phyloP scores from a whole-genome alignment of 768 basidiomycete genomes.

The Collybia sordida region DNA sequence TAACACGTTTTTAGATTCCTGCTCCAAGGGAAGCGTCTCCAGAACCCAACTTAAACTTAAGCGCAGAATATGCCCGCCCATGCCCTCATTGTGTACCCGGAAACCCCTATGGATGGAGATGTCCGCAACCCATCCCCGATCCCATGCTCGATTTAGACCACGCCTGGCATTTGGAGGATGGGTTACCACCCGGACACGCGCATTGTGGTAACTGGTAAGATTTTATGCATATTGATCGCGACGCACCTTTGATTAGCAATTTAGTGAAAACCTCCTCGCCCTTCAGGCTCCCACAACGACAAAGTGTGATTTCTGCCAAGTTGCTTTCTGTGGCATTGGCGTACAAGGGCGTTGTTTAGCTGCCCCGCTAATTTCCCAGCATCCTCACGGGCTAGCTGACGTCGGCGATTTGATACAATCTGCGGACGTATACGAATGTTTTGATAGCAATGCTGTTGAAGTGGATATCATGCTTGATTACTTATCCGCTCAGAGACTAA shows the following conservation, averaged over 20 bases:
- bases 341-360: slow-evolving; percentile 75
- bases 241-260: background rate
- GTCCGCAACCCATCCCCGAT: slow-evolving; percentile 78
- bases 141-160: slow-evolving; percentile 64
- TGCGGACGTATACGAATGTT: slow-evolving; percentile 76
- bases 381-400: slow-evolving; percentile 68
- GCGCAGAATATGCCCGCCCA: slow-evolving; percentile 67
- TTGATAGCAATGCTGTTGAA: slow-evolving; percentile 75
- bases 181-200: slow-evolving; percentile 75
- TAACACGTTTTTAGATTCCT: slow-evolving; percentile 52
- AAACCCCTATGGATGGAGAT: slow-evolving; percentile 78
- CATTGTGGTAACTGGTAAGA: slow-evolving; percentile 81
- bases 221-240: background rate
- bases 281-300: slow-evolving; percentile 73
- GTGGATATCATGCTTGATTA: slow-evolving; percentile 87
- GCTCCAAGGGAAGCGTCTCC: slow-evolving; percentile 75
- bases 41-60: slow-evolving; percentile 67
- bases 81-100: slow-evolving; percentile 75
- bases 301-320: slow-evolving; percentile 81
- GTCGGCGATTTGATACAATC: slow-evolving; percentile 78
- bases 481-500: slow-evolving; percentile 57
- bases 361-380: slow-evolving; percentile 51
- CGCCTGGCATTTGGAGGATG: slow-evolving; percentile 79
- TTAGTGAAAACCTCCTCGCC: slow-evolving; percentile 77
- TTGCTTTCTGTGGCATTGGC: slow-evolving; percentile 80